A percentile compares a stretch with the other conserved stretches of the same genome.
Conservation (phyloP, 495 filamentous ascomycete species). For the Aspergillus steynii region DNA sequence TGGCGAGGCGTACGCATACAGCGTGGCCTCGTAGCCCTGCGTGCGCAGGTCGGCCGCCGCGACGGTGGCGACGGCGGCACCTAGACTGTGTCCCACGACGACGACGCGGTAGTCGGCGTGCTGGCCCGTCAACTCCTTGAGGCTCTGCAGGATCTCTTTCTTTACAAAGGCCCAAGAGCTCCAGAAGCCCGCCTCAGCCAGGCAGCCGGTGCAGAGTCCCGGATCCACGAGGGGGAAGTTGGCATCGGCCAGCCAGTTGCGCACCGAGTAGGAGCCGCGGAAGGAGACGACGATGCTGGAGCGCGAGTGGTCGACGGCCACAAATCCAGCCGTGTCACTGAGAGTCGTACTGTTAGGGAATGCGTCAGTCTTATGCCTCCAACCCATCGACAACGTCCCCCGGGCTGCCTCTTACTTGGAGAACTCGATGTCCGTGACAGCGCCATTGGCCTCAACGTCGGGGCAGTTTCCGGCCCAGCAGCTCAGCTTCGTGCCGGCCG, state of each 20-base stretch:
- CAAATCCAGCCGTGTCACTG: constrained; percentile 64
- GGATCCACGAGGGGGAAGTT: constrained; percentile 39
- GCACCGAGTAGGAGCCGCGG: constrained; percentile 61
- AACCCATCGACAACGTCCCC: background rate
- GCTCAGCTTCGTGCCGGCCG: constrained; percentile 46
- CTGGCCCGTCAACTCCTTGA: constrained; percentile 28
- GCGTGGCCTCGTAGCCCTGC: constrained; percentile 35
- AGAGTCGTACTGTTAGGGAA: constrained; percentile 42
- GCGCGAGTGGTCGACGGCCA: constrained; percentile 61
- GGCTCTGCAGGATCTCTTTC: constrained; percentile 33
- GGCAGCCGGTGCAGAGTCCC: constrained; percentile 49
- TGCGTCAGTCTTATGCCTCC: background rate
- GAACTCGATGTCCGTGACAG: constrained; percentile 56
- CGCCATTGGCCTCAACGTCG: constrained; percentile 50
- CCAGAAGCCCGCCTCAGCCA: constrained; percentile 55
- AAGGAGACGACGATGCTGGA: constrained; percentile 63
- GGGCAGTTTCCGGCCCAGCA: constrained; percentile 60
- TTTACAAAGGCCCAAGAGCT: constrained; percentile 48
- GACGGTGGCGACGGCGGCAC: constrained; percentile 60
- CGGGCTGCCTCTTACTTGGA: constrained; percentile 49
- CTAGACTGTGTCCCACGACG: constrained; percentile 64
- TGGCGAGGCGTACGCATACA: constrained; percentile 69
- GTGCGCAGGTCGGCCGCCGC: constrained; percentile 58
- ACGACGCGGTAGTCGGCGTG: constrained; percentile 54
- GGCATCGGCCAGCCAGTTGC: constrained; percentile 66